Conservation (phyloP, 129 eudicot species). For the Lonicera japonica region DNA sequence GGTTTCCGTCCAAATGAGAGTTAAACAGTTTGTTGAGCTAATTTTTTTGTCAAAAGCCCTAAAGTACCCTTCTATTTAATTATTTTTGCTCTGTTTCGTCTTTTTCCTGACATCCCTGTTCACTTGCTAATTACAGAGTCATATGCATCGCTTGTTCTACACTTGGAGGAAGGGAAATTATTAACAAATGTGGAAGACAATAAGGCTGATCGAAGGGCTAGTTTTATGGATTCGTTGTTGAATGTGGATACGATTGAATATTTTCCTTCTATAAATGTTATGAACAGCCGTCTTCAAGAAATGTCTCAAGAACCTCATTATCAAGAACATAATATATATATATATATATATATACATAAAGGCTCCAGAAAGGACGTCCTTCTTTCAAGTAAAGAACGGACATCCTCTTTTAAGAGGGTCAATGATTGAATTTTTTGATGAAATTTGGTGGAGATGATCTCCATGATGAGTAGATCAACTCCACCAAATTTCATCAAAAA, state of each 20-base stretch:
- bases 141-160: slow-evolving; percentile 66
- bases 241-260: slow-evolving; percentile 28
- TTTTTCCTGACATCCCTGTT: slow-evolving; percentile 86
- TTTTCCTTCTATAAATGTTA: slow-evolving; percentile 21
- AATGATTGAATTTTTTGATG: too few species aligned
- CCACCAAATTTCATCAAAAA: too few species aligned
- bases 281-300: slow-evolving; percentile 24
- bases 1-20: too few species aligned
- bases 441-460: too few species aligned
- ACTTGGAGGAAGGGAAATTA: slow-evolving; percentile 81
- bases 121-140: slow-evolving; percentile 71
- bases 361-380: too few species aligned
- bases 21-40: too few species aligned
- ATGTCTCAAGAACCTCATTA: slow-evolving; percentile 31
- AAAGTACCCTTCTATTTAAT: too few species aligned
- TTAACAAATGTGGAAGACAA: slow-evolving; percentile 37
- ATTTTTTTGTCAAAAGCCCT: too few species aligned
- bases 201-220: slow-evolving; percentile 66
- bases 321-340: slow-evolving; percentile 21
- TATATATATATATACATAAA: too few species aligned
- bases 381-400: too few species aligned
- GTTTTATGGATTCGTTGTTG: slow-evolving; percentile 76
- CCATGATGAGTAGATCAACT: too few species aligned
- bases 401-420: too few species aligned
- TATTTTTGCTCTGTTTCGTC: slow-evolving; percentile 70